Base-by-base conservation (phyloP, 805 yeast genomes). In the Candida golubevii region DNA sequence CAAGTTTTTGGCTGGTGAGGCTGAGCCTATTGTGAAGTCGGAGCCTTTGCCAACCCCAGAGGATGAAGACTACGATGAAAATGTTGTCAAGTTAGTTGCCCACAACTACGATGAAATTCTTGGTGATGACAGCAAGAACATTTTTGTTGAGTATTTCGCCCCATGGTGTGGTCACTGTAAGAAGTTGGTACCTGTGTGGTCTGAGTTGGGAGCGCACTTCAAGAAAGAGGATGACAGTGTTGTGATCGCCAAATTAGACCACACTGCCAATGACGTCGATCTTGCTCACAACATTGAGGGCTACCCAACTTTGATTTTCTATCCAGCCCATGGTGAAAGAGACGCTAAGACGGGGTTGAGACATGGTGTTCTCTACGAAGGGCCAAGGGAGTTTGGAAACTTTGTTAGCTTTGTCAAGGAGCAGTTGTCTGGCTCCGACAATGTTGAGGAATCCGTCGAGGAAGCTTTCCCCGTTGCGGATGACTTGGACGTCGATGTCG, bases 111-210 rank as follows among this genome's bases (percentile, higher is more conserved):
- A 85, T 40, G 79, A 75, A 30, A 69, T 88, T 47, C 77, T 88
- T 42, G 66, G 66, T 28, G 82, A 82, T 57, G 41, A 59, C 54
- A 46, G 63, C 36, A 84, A 81, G 70, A 91, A 85, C 62, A 83
- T 86, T 32, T 68, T 90, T 45, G 96, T 91, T 45, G 86, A 88
- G 72, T 91, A 90, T 71, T 90, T 87, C 62, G 97, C 98, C 39
- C 95, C 95, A 70, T 90, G 97, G 97, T 89, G 96, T 74, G 95
- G 96, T 38, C 96, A 89, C 75, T 88, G 97, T 75, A 88, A 88
- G 76, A 86, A 79, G 68, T 76, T 89, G 64, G 91, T 91, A 41
- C 96, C 97, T 61, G 75, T 74, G 46, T 91, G 82, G 74, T 95
- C 87, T 63, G 93, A 90, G 62, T 78, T 93, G 53, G 97, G 91